These are phyloP conservation scores for Cronartium quercuum DNA, from an alignment of 1,284 basidiomycete genomes.

Conservation along the genomic window DNA sequence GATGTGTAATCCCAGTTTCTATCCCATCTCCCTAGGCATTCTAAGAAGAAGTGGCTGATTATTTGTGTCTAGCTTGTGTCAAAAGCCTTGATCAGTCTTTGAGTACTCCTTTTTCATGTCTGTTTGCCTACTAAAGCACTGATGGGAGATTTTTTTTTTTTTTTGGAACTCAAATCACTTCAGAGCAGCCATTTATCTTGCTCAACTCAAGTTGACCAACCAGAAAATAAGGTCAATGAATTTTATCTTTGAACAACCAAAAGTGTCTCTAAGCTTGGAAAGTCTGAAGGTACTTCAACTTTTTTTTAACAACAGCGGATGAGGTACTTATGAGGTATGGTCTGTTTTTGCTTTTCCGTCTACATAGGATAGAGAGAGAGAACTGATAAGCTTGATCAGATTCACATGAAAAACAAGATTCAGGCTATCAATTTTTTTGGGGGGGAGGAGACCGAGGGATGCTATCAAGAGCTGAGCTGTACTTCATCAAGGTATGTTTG, in stretches of 20 bases:
- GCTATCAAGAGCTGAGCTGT: slow-evolving; percentile 75
- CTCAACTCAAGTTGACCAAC: slow-evolving; percentile 62
- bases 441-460: slow-evolving; percentile 55
- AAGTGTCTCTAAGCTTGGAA: slow-evolving; percentile 62
- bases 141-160: too few relatives aligned
- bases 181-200: slow-evolving; percentile 77
- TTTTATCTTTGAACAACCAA: slow-evolving; percentile 65
- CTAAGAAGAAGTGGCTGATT: slow-evolving; percentile 57
- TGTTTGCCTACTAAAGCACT: too few relatives aligned
- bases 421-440: slow-evolving; percentile 46
- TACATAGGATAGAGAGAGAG: too few relatives aligned
- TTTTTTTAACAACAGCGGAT: slow-evolving; percentile 66
- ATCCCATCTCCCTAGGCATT: slow-evolving; percentile 53
- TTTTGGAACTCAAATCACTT: too few relatives aligned
- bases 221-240: slow-evolving; percentile 61
- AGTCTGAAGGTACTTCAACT: slow-evolving; percentile 65
- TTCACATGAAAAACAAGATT: slow-evolving; percentile 58
- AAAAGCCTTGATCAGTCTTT: slow-evolving; percentile 72
- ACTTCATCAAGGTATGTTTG: slow-evolving; percentile 67
- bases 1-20: too few relatives aligned
- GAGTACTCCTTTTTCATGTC: not conserved
- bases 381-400: too few relatives aligned
- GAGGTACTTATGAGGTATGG: slow-evolving; percentile 56
- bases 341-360: not conserved
- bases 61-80: slow-evolving; percentile 73